phyloP scores from a whole-genome alignment of 805 yeast genomes.

The Brettanomyces custersianus region DNA sequence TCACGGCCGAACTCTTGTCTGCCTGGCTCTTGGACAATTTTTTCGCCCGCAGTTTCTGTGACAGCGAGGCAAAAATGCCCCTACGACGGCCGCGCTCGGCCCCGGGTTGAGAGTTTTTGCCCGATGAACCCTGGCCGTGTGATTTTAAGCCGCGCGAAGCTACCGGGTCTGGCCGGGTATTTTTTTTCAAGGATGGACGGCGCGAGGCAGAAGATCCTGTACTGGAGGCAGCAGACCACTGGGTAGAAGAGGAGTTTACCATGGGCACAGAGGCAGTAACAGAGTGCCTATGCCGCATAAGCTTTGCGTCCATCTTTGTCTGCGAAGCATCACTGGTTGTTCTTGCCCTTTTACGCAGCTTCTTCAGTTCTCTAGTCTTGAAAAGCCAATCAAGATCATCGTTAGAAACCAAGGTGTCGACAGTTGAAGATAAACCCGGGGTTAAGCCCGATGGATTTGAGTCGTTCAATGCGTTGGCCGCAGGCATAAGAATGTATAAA shows the following conservation, averaged over 20 bases:
- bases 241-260: background rate
- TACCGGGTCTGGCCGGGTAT: background rate
- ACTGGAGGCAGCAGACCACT: constrained; percentile 3
- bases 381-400: constrained; percentile 83
- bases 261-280: constrained; percentile 6
- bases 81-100: constrained; percentile 8
- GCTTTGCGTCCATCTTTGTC: constrained; percentile 20
- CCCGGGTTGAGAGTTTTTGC: background rate
- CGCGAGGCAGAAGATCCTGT: background rate
- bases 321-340: constrained; percentile 23
- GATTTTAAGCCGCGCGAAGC: too few relatives aligned
- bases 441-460: too few relatives aligned
- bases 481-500: too few relatives aligned
- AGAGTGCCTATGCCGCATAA: constrained; percentile 13
- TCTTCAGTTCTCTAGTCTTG: constrained; percentile 61
- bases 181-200: background rate
- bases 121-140: background rate
- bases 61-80: constrained; percentile 24
- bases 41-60: constrained; percentile 24
- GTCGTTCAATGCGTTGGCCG: too few relatives aligned
- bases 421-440: too few relatives aligned
- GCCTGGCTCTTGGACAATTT: constrained; percentile 8
- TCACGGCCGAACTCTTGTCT: constrained; percentile 3
- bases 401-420: constrained; percentile 54
- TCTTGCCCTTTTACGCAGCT: constrained; percentile 34